These are phyloP conservation scores for Geosmithia morbida DNA, from an alignment of 2,329 filamentous ascomycete genomes.

Conservation along the genomic window DNA sequence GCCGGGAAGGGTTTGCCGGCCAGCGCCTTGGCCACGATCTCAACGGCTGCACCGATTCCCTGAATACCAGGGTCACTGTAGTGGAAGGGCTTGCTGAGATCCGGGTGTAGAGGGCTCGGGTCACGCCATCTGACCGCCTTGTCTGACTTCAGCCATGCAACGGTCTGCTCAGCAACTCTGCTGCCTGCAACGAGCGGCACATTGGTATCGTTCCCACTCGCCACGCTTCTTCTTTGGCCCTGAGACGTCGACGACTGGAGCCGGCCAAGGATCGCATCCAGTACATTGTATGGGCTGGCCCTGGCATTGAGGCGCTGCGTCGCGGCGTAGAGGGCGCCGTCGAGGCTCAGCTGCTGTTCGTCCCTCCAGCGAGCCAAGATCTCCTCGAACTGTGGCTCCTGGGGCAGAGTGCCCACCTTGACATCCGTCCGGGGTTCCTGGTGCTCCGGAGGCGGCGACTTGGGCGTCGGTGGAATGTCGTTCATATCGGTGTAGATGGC, in stretches of 20 bases:
- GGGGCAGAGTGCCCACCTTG: constrained; percentile 21
- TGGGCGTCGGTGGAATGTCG: constrained; percentile 42
- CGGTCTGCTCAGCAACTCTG: constrained; percentile 23
- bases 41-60: constrained; percentile 25
- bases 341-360: constrained; percentile 25
- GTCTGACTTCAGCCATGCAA: constrained; percentile 28
- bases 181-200: constrained; percentile 16
- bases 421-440: constrained; percentile 6
- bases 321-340: constrained; percentile 26
- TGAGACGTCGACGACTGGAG: constrained; percentile 10
- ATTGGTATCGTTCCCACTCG: constrained; percentile 5
- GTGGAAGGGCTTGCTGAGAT: constrained; percentile 15
- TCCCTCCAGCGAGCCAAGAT: constrained; percentile 35
- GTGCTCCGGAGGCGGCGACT: constrained; percentile 30
- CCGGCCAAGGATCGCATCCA: constrained; percentile 25
- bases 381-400: constrained; percentile 28
- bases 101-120: constrained; percentile 20
- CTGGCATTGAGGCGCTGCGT: constrained; percentile 25
- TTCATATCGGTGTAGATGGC: constrained; percentile 38
- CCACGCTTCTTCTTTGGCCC: constrained; percentile 1
- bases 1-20: constrained; percentile 32
- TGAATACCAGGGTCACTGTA: constrained; percentile 28
- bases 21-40: constrained; percentile 24
- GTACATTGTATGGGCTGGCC: constrained; percentile 17
- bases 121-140: constrained; percentile 27